Evolutionary conservation across 176 grass and related monocot species (phyloP), one percentile per base, ranked within the genome.

Genomic region (Echinochloa phyllopogon): DNA sequence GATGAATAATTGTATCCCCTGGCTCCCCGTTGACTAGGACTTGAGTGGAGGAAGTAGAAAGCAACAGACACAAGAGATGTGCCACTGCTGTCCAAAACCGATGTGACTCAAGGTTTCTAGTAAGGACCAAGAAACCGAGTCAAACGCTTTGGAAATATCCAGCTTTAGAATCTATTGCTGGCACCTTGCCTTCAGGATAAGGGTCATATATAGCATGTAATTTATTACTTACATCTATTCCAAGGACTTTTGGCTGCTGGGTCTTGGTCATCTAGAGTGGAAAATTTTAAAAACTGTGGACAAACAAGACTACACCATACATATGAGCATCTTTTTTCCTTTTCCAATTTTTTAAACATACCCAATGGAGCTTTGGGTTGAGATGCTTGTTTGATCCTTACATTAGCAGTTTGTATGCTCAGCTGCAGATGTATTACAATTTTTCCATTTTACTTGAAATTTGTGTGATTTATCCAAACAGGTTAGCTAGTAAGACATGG

Each of bases 221-320:
- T 75, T 77, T 77, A 29, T 33, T 37, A 75, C 20, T 38, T 66
- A 50, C 18, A 23, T 6, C 3, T 60, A 56, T 25, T 77, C 27
- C 38, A 23, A 21, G 17, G 33, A 47, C 45, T 53, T 47, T 16
- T 51, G 57, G 11, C 36, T 47, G 10, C 4, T 81, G 40, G 15
- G 53, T 81, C 17, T 87, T 57, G 41, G 62, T 83, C 61, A 69
- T 51, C 9, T 10, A 60, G 24, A 69, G 25, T 60, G 57, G 40
- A 39, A 20, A 17, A 59, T 39, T 50, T 12, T 15, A 24, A 25
- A 42, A 70, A 24, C 43, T 74, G 2, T 39, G 53, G 38, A 68
- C n/a, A 67, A 49, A 48, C 8, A 83, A 78, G 42, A 23, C 6
- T 15, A 43, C n/a, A 17, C 8, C 47, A 36, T 29, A 36, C 45